Evolutionary conservation across 805 yeast genomes (phyloP), one percentile per base, ranked within the genome.

Genomic region (Yarrowia hollandica): DNA sequence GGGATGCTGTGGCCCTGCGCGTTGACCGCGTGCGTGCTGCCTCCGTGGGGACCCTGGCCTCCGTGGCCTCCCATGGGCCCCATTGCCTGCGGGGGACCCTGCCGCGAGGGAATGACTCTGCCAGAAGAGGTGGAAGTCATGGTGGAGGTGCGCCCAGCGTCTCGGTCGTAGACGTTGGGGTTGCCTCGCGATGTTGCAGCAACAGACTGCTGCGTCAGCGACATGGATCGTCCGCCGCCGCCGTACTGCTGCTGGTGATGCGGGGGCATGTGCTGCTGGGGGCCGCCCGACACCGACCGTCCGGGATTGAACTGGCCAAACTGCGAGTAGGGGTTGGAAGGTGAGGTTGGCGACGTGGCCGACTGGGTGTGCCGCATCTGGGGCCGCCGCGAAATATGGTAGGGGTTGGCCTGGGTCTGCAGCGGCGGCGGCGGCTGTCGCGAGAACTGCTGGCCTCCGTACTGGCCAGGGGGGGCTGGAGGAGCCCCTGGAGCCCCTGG

Each of bases 101-200:
- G 28, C 10, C 55, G 55, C 22, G 55, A 16, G 8, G 58, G 58
- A 18, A 52, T 52, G 7, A 28, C 44, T 14, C 58, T 16, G 12
- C 58, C 58, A 9, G 44, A 35, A 8, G 58, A 52, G 8, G 58
- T 52, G 3, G 58, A 52, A 2, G 58, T 35, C 44, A 52, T 25
- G 26, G 58, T 52, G 19, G 31, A 26, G 19, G 58, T 25, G 8
- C 58, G 25, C 1, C 22, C 35, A 3, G 23, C 2, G 12, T 52
- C 58, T 35, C 58, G n/a, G 23, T 52, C 58, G 35, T 52, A 52
- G 21, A 28, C 58, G 26, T 52, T 52, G 44, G 58, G 58, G 44
- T 52, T 52, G 8, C 58, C 58, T 35, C 58, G 15, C 4, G 31
- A 23, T 7, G 44, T n/a, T 15, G 55, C 19, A 4, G 55, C 55